Percentiles rank a stretch among this genome's conserved stretches.
Conservation (phyloP, 192 early-diverging fungal species). For the Linnemannia elongata region DNA sequence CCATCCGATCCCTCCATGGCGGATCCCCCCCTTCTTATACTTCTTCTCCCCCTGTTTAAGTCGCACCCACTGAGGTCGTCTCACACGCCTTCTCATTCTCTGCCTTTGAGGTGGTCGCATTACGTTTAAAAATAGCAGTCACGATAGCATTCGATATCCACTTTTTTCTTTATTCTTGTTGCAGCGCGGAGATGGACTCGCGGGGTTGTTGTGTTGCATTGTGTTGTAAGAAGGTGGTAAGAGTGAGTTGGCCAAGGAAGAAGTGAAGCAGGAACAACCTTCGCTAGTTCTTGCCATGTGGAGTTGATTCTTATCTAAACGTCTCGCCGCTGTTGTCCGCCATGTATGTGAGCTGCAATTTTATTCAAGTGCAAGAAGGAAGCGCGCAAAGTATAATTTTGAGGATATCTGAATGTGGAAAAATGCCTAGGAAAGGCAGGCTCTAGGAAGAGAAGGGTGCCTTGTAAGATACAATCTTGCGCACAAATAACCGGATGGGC, state of each 20-base stretch:
- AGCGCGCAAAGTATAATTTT: background rate
- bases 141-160: background rate
- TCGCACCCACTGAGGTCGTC: background rate
- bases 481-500: background rate
- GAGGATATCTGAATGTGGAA: background rate
- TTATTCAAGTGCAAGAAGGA: background rate
- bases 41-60: too few species aligned
- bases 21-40: constrained; percentile 14
- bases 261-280: background rate
- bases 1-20: constrained; percentile 30
- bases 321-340: too few species aligned
- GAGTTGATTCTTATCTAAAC: background rate
- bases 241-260: too few species aligned
- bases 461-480: background rate
- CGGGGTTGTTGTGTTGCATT: background rate
- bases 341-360: too few species aligned
- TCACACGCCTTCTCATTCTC: too few species aligned
- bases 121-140: background rate
- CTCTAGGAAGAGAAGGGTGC: too few species aligned
- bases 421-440: background rate
- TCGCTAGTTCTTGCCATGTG: background rate
- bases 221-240: background rate
- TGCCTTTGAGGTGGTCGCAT: background rate
- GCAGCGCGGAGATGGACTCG: background rate
- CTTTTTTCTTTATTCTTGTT: background rate